These are phyloP conservation scores for Amanita jacksonii DNA, from an alignment of 768 basidiomycete species.

Conservation along the genomic window DNA sequence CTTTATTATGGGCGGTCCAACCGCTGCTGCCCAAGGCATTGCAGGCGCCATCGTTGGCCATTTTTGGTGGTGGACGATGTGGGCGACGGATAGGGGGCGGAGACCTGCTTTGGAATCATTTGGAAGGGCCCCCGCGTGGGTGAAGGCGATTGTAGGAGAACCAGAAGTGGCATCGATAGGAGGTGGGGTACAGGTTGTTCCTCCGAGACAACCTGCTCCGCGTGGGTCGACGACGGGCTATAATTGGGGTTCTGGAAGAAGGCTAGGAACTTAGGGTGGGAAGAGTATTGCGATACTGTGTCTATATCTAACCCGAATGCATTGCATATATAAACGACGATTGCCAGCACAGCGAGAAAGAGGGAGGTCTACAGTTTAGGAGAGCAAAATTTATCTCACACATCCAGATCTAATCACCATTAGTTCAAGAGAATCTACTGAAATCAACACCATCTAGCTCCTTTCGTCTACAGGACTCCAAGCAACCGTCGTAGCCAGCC, in stretches of 20 bases:
- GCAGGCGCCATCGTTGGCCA: slow-evolving; percentile 75
- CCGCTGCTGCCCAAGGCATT: slow-evolving; percentile 43
- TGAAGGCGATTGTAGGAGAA: slow-evolving; percentile 41
- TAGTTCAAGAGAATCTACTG: no score
- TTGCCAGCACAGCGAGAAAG: no score
- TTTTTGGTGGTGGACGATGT: slow-evolving; percentile 71
- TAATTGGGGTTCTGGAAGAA: slow-evolving; percentile 46
- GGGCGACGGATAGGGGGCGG: slow-evolving; percentile 37
- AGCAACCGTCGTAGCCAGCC: no score
- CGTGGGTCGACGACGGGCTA: slow-evolving; percentile 13
- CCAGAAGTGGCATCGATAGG: slow-evolving; percentile 19
- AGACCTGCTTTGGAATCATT: slow-evolving; percentile 29
- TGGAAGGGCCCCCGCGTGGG: slow-evolving; percentile 52
- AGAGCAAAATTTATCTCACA: no score
- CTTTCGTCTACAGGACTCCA: no score
- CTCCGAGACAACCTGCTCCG: slow-evolving; percentile 32
- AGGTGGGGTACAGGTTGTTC: slow-evolving; percentile 48
- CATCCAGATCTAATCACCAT: no score
- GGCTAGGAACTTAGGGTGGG: slow-evolving; percentile 21
- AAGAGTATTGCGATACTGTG: no score
- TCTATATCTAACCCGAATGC: no score
- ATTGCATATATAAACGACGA: no score
- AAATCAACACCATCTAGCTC: no score
- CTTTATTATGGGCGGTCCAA: slow-evolving; percentile 50
- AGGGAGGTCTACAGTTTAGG: no score